Percentiles rank a stretch among this genome's conserved stretches.
These are phyloP conservation scores for Geotrichum klebahnii DNA, from an alignment of 1,139 yeast species.

Conservation along the genomic window DNA sequence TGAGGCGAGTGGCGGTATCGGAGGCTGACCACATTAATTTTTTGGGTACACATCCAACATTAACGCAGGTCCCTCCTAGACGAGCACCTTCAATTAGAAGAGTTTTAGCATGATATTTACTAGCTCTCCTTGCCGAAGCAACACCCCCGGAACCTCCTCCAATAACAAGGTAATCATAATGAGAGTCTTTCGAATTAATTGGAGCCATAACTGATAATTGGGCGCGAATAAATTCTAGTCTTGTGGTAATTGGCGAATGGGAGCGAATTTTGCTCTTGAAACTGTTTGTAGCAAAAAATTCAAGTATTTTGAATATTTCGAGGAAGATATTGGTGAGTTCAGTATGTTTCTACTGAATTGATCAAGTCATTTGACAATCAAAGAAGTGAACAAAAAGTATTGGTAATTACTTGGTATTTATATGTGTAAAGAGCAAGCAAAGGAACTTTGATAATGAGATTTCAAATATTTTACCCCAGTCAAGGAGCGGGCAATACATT, in stretches of 20 bases:
- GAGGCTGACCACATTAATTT: slow-evolving; percentile 98
- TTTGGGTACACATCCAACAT: slow-evolving; percentile 98
- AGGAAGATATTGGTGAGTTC: too few species aligned
- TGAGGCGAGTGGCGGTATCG: slow-evolving; percentile 71
- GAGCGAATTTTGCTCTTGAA: background rate
- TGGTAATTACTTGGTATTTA: too few species aligned
- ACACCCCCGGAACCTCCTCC: slow-evolving; percentile 99
- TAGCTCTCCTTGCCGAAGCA: slow-evolving; percentile 94
- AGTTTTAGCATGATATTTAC: slow-evolving; percentile 85
- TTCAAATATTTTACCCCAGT: too few species aligned
- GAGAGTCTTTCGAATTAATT: slow-evolving; percentile 32
- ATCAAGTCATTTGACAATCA: too few species aligned
- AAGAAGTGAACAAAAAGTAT: too few species aligned
- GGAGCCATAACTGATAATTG: slow-evolving; percentile 5
- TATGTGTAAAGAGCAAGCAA: too few species aligned
- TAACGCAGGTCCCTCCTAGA: slow-evolving; percentile 97
- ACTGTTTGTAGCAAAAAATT: too few species aligned
- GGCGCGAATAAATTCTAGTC: background rate
- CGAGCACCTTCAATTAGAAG: slow-evolving; percentile 69
- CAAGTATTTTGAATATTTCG: too few species aligned
- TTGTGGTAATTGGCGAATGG: background rate
- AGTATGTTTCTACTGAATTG: too few species aligned
- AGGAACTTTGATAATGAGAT: too few species aligned
- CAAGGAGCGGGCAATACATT: too few species aligned
- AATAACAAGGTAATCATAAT: slow-evolving; percentile 86